These are phyloP conservation scores for Chondrostereum purpureum DNA, from an alignment of 1,284 basidiomycete genomes.

Conservation along the genomic window DNA sequence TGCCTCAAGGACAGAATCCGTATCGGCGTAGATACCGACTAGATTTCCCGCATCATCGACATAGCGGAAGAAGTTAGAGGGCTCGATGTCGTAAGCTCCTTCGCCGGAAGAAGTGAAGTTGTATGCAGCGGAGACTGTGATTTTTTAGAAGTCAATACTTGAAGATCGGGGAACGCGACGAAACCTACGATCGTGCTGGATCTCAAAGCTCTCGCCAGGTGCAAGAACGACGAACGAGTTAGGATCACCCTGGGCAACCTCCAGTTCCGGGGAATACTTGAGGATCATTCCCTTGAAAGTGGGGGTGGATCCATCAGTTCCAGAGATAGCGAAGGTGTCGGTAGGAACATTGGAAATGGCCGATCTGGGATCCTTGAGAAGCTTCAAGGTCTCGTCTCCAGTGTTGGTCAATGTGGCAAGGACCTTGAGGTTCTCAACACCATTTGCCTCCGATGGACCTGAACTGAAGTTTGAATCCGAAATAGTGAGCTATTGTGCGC, in stretches of 20 bases:
- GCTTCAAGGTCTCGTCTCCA: constrained; percentile 3
- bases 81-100: constrained; percentile 33
- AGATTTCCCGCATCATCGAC: constrained; percentile 30
- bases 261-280: constrained; percentile 16
- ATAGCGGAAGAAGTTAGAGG: constrained; percentile 34
- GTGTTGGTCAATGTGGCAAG: constrained; percentile 5
- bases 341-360: constrained; percentile 28
- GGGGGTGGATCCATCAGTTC: constrained; percentile 35
- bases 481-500: no score
- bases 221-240: no score
- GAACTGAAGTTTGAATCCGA: no score
- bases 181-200: no score
- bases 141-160: no score
- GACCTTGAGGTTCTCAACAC: constrained; percentile 4
- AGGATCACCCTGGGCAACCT: constrained; percentile 32
- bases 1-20: constrained; percentile 22
- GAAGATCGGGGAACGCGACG: no score
- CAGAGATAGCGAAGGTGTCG: constrained; percentile 35
- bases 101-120: constrained; percentile 35
- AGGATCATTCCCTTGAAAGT: constrained; percentile 25
- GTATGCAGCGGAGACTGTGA: constrained; percentile 36
- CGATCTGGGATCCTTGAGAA: constrained; percentile 29
- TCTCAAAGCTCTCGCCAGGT: no score
- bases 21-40: no score
- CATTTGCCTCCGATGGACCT: background rate